Percentiles rank a stretch among this genome's conserved stretches.
These are phyloP conservation scores for Talaromyces stipitatus DNA, from an alignment of 495 filamentous ascomycete genomes.

Conservation along the genomic window DNA sequence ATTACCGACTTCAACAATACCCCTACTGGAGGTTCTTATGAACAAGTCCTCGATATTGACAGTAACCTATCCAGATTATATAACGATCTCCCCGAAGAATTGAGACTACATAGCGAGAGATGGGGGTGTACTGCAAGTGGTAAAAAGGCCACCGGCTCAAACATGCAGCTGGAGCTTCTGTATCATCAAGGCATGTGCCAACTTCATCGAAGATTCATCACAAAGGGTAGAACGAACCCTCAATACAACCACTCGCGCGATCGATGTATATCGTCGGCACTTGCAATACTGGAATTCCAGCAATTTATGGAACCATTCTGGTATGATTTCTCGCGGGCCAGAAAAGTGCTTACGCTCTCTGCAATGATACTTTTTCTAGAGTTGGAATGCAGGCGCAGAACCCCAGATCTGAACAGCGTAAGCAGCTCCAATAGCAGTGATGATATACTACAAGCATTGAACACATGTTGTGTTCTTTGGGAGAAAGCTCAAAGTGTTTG, in stretches of 20 bases:
- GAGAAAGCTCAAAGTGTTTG: neutral
- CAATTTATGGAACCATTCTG: neutral
- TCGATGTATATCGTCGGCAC: neutral
- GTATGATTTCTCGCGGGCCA: slow-evolving; percentile 1
- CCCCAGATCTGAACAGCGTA: neutral
- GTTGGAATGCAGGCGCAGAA: neutral
- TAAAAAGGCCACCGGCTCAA: neutral
- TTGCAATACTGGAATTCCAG: neutral
- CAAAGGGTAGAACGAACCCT: neutral
- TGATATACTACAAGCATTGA: neutral
- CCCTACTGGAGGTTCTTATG: slow-evolving; percentile 48
- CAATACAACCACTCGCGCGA: neutral
- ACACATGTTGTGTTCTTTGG: neutral
- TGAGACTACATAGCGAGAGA: neutral
- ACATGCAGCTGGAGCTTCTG: neutral
- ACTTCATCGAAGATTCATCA: slow-evolving; percentile 4
- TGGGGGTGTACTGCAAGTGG: neutral
- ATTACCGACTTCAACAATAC: slow-evolving; percentile 46
- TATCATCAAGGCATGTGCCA: slow-evolving; percentile 6
- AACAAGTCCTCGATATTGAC: slow-evolving; percentile 79
- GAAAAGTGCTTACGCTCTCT: neutral
- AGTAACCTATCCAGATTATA: slow-evolving; percentile 13
- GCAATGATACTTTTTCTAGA: slow-evolving; percentile 4
- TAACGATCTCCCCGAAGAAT: neutral
- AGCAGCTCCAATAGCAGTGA: neutral